A percentile compares a stretch with the other conserved stretches of the same genome.
Evolutionary conservation across 2,329 filamentous ascomycete species (phyloP).

Genomic region (Ophiostoma australiae): DNA sequence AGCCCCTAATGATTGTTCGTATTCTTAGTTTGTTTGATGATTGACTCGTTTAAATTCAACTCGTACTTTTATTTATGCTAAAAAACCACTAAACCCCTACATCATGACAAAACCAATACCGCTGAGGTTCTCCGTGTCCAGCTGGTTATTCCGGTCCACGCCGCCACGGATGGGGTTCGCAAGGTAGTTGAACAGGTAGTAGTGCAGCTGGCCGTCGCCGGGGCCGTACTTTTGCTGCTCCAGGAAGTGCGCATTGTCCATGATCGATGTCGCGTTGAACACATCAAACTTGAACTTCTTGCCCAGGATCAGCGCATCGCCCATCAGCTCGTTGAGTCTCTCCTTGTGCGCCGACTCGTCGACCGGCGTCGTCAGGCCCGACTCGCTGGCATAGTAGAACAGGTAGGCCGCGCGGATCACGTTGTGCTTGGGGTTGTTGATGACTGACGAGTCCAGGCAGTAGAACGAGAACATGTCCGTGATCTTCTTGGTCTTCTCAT

Average conservation of each 20-base stretch:
- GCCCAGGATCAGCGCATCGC: slow-evolving; percentile 81
- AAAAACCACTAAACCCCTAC: slow-evolving; percentile 12
- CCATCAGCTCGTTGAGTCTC: slow-evolving; percentile 74
- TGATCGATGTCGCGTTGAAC: slow-evolving; percentile 88
- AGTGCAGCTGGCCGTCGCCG: slow-evolving; percentile 91
- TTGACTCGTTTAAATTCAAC: neutral
- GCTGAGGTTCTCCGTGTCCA: slow-evolving; percentile 73
- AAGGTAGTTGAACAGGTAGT: slow-evolving; percentile 96
- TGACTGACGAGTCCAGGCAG: slow-evolving; percentile 85
- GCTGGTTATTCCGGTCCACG: slow-evolving; percentile 69
- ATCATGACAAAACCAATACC: slow-evolving; percentile 84
- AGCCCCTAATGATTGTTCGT: neutral
- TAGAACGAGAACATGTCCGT: slow-evolving; percentile 99
- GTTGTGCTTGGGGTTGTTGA: slow-evolving; percentile 71
- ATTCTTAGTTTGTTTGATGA: neutral
- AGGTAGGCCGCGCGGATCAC: slow-evolving; percentile 87
- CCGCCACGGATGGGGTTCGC: slow-evolving; percentile 81
- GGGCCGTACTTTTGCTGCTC: slow-evolving; percentile 91
- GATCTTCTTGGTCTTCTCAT: slow-evolving; percentile 64
- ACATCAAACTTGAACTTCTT: slow-evolving; percentile 86
- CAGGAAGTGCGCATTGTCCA: slow-evolving; percentile 92
- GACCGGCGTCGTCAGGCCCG: slow-evolving; percentile 57
- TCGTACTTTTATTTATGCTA: neutral
- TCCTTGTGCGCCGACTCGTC: slow-evolving; percentile 60
- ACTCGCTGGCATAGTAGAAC: slow-evolving; percentile 91